phyloP scores from a whole-genome alignment of 306 rosid genomes.

The Cucurbita pepo region DNA sequence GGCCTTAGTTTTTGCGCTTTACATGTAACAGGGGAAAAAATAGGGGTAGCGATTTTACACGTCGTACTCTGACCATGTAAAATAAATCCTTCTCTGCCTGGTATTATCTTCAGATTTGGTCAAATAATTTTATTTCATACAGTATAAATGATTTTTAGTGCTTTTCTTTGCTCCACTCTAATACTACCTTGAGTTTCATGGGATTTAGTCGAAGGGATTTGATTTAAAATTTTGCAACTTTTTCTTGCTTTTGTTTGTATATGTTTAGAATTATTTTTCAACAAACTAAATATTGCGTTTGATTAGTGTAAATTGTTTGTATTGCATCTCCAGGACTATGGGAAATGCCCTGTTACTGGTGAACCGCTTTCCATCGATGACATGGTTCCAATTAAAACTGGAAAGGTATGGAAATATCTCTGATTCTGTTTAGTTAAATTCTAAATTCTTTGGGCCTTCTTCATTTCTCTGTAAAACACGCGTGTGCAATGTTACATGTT shows the following conservation, averaged over 20 bases:
- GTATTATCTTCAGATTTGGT: neutral
- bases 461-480: neutral
- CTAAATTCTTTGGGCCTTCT: neutral
- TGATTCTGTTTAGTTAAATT: neutral
- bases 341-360: conserved; percentile 90
- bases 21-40: neutral
- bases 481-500: neutral
- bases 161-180: neutral
- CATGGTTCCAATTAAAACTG: conserved; percentile 68
- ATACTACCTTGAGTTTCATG: neutral
- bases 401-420: conserved; percentile 46
- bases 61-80: neutral
- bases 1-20: neutral
- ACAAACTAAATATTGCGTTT: neutral
- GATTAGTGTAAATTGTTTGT: neutral
- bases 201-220: neutral
- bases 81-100: neutral
- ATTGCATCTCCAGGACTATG: conserved; percentile 51
- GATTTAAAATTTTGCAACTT: neutral
- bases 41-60: neutral
- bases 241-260: neutral
- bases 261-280: neutral
- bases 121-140: neutral
- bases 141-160: neutral
- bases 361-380: conserved; percentile 68